Percentiles rank a stretch among this genome's conserved stretches.
phyloP scores from a whole-genome alignment of 2,329 filamentous ascomycete species.

The Microsporum audouinii region DNA sequence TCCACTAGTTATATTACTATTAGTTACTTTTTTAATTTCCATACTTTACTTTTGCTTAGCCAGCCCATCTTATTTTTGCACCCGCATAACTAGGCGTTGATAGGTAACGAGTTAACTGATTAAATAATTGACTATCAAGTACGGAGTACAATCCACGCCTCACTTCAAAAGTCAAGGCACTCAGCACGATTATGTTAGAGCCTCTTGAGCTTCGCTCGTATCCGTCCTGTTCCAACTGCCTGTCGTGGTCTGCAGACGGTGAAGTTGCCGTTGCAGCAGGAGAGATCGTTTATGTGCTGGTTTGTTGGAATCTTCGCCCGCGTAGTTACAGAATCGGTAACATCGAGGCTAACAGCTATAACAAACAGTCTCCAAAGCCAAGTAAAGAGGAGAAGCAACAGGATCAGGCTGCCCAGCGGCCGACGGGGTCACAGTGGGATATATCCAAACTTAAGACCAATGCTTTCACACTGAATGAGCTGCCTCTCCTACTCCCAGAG shows the following conservation, averaged over 20 bases:
- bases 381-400: not conserved
- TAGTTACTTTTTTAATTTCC: too few relatives aligned
- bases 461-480: constrained; percentile 42
- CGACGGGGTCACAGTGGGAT: constrained; percentile 24
- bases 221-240: constrained; percentile 41
- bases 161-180: not conserved
- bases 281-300: constrained; percentile 44
- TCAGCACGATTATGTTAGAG: constrained; percentile 18
- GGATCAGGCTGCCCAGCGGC: constrained; percentile 7
- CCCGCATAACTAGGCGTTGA: not conserved
- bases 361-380: constrained; percentile 16
- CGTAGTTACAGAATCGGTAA: constrained; percentile 18
- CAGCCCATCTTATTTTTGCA: too few relatives aligned
- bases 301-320: constrained; percentile 15
- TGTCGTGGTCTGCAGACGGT: constrained; percentile 50
- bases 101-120: not conserved
- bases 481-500: constrained; percentile 37
- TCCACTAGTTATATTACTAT: too few relatives aligned
- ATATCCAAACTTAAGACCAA: constrained; percentile 38
- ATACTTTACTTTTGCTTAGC: too few relatives aligned
- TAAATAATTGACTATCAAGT: not conserved
- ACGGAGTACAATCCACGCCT: not conserved
- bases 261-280: constrained; percentile 47
- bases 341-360: constrained; percentile 7
- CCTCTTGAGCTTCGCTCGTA: constrained; percentile 34